A percentile compares a stretch with the other conserved stretches of the same genome.
phyloP scores from a whole-genome alignment of 164 flowering plant genomes.

The Liriodendron chinense region DNA sequence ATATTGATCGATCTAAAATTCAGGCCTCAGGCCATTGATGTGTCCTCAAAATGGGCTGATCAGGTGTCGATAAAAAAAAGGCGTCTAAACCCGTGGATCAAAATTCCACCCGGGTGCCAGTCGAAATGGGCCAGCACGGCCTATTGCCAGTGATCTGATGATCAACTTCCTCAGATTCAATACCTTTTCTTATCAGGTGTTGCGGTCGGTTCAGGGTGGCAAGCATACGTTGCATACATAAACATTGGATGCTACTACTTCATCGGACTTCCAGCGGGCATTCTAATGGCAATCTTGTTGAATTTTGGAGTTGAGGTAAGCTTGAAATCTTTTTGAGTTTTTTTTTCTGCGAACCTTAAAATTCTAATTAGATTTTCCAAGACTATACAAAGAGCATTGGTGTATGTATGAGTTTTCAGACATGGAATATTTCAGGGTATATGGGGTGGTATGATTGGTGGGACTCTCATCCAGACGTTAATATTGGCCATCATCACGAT shows the following conservation, averaged over 20 bases:
- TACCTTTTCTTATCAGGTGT: slow-evolving; percentile 42
- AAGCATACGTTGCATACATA: slow-evolving; percentile 52
- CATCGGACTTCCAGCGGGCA: slow-evolving; percentile 60
- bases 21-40: too few species aligned
- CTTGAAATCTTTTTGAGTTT: not conserved
- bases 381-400: not conserved
- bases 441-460: slow-evolving; percentile 85
- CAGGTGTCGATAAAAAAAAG: too few species aligned
- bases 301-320: slow-evolving; percentile 45
- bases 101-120: too few species aligned
- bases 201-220: slow-evolving; percentile 82
- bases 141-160: too few species aligned
- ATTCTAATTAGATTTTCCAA: not conserved
- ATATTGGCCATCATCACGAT: slow-evolving; percentile 44
- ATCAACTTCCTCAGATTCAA: too few species aligned
- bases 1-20: too few species aligned
- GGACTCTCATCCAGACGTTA: slow-evolving; percentile 63
- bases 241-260: slow-evolving; percentile 61
- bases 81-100: too few species aligned
- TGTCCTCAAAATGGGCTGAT: too few species aligned
- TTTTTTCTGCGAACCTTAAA: too few species aligned
- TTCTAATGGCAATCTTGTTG: slow-evolving; percentile 41
- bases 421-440: slow-evolving; percentile 44
- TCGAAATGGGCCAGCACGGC: too few species aligned
- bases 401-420: not conserved